Evolutionary conservation across 345 rosid species (phyloP).

Genomic region (Mercurialis annua): DNA sequence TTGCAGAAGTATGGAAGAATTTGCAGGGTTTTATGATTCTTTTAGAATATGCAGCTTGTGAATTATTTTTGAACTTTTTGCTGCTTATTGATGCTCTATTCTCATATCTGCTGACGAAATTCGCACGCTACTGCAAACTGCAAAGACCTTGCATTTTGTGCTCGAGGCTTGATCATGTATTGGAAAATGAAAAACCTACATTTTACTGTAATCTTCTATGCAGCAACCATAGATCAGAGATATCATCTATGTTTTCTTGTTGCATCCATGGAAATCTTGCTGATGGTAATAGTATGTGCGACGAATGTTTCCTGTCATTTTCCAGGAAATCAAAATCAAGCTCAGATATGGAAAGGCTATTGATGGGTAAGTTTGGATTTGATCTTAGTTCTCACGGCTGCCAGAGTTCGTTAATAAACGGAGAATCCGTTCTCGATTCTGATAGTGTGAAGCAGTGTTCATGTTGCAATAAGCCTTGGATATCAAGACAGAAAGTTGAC

Average conservation of each 20-base stretch:
- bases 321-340: constrained; percentile 4
- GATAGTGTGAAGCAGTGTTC: constrained; percentile 15
- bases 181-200: constrained; percentile 20
- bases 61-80: constrained; percentile 23
- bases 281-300: constrained; percentile 26
- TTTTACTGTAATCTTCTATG: constrained; percentile 20
- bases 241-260: constrained; percentile 26
- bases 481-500: constrained; percentile 27
- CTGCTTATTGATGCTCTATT: constrained; percentile 22
- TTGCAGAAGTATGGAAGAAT: constrained; percentile 1
- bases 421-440: constrained; percentile 14
- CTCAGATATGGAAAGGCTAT: constrained; percentile 10
- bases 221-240: constrained; percentile 22
- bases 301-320: constrained; percentile 25
- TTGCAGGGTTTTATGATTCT: background rate
- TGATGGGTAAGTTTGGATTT: constrained; percentile 41
- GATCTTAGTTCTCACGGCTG: constrained; percentile 28
- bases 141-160: constrained; percentile 30
- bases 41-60: constrained; percentile 25
- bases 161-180: constrained; percentile 26
- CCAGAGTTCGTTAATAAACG: constrained; percentile 11
- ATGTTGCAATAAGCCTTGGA: constrained; percentile 26
- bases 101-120: constrained; percentile 22
- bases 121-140: constrained; percentile 16
- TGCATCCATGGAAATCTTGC: constrained; percentile 26